Evolutionary conservation across 1,284 basidiomycete genomes (phyloP).

Genomic region (Coniophora puteana): DNA sequence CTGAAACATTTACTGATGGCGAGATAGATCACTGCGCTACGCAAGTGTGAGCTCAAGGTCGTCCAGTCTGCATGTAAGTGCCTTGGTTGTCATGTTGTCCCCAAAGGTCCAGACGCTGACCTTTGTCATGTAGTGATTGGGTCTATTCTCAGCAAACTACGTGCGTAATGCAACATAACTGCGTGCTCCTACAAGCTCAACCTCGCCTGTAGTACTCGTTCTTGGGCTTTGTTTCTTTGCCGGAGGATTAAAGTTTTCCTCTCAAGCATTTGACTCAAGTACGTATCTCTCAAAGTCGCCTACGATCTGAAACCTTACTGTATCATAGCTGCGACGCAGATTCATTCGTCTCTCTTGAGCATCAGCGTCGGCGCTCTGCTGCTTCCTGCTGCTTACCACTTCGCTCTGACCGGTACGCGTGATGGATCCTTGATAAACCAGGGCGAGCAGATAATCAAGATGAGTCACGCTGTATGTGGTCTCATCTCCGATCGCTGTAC

Average conservation of each 20-base stretch:
- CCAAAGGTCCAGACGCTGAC: slow-evolving; percentile 10
- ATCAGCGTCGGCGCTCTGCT: slow-evolving; percentile 79
- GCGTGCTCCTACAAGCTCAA: slow-evolving; percentile 9
- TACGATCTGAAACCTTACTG: slow-evolving; percentile 1
- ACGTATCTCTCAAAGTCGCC: slow-evolving; percentile 20
- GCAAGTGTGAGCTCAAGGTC: slow-evolving; percentile 80
- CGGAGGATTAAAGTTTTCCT: too few relatives aligned
- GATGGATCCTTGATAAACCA: slow-evolving; percentile 31
- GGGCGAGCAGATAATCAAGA: slow-evolving; percentile 63
- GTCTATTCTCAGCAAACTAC: slow-evolving; percentile 73
- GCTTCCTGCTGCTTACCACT: slow-evolving; percentile 76
- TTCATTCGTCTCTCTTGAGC: slow-evolving; percentile 80
- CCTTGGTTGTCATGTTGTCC: slow-evolving; percentile 1
- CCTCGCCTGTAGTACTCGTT: slow-evolving; percentile 12
- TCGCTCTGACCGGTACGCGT: slow-evolving; percentile 48
- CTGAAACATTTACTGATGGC: slow-evolving; percentile 15
- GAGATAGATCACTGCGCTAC: slow-evolving; percentile 70
- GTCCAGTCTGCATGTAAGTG: slow-evolving; percentile 76
- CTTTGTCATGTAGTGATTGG: slow-evolving; percentile 58
- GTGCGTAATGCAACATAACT: slow-evolving; percentile 36
- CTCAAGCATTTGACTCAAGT: slow-evolving; percentile 65
- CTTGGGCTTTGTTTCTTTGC: not conserved
- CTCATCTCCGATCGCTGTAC: slow-evolving; percentile 1
- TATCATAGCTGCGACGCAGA: slow-evolving; percentile 63
- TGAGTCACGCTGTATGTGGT: slow-evolving; percentile 78